phyloP scores from a whole-genome alignment of 352 stramenopile species.

The Aphanomyces cochlioides region DNA sequence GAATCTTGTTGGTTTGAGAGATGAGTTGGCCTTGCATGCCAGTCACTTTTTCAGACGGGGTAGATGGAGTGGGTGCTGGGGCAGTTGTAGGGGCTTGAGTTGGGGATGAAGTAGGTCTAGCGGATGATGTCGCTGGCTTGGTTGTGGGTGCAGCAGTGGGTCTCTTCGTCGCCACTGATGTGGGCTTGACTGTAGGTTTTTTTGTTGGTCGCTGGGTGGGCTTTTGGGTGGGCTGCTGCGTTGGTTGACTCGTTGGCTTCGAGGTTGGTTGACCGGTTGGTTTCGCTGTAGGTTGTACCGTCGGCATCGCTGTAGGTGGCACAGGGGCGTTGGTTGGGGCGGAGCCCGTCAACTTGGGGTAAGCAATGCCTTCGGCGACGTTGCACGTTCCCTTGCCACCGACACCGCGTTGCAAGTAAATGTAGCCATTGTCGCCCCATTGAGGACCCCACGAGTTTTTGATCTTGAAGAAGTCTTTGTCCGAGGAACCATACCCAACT shows the following conservation, averaged over 20 bases:
- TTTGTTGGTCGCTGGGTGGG: no score
- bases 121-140: no score
- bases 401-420: constrained; percentile 22
- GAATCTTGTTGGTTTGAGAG: constrained; percentile 14
- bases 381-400: constrained; percentile 12
- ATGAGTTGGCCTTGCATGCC: constrained; percentile 10
- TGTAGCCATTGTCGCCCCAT: constrained; percentile 62
- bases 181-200: no score
- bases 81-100: no score
- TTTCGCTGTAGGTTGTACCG: no score
- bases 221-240: no score
- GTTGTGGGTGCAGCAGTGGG: no score
- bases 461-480: constrained; percentile 46
- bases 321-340: not conserved
- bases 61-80: no score
- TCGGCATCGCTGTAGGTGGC: not conserved
- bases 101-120: no score
- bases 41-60: no score
- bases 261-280: not conserved
- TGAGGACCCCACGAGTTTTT: constrained; percentile 71
- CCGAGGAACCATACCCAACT: constrained; percentile 47
- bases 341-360: not conserved
- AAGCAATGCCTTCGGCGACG: not conserved
- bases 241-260: not conserved
- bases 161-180: no score